These are phyloP conservation scores for Penicillium sp. DNA, from an alignment of 2,329 filamentous ascomycete genomes.

Conservation along the genomic window DNA sequence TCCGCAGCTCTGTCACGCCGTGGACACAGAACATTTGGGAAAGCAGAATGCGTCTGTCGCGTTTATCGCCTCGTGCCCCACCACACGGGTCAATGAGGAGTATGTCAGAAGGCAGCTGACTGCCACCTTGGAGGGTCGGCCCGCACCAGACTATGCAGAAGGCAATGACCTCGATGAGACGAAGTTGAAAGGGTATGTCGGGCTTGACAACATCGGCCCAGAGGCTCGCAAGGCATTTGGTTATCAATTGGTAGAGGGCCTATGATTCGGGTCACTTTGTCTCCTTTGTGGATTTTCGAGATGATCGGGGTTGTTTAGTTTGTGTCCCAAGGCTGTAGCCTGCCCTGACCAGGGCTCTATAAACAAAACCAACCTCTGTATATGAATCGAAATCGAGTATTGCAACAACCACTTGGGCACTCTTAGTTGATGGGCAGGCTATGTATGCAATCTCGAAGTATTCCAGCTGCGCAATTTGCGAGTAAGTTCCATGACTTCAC, in stretches of 20 bases:
- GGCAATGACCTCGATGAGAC: constrained; percentile 5
- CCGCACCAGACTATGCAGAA: constrained; percentile 4
- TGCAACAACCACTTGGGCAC: too few relatives aligned
- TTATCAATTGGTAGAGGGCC: neutral
- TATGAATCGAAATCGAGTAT: too few relatives aligned
- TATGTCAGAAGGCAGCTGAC: constrained; percentile 1
- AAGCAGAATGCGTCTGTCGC: constrained; percentile 4
- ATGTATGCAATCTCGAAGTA: neutral
- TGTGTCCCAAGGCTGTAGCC: too few relatives aligned
- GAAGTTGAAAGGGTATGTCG: constrained; percentile 4
- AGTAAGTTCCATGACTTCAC: neutral
- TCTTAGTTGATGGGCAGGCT: neutral
- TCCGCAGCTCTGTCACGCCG: constrained; percentile 3
- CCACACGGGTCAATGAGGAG: neutral
- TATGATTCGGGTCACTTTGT: neutral
- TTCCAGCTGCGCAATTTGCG: neutral
- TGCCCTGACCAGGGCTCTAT: too few relatives aligned
- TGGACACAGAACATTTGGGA: constrained; percentile 9
- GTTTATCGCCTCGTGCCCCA: constrained; percentile 4
- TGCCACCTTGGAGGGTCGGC: neutral
- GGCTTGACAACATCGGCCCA: neutral
- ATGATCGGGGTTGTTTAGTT: too few relatives aligned
- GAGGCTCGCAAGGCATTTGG: constrained; percentile 6
- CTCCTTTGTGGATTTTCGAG: neutral
- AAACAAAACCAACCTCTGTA: too few relatives aligned